Base-by-base conservation (phyloP, 2,329 filamentous ascomycete genomes). In the Aspergillus pseudonomiae region DNA sequence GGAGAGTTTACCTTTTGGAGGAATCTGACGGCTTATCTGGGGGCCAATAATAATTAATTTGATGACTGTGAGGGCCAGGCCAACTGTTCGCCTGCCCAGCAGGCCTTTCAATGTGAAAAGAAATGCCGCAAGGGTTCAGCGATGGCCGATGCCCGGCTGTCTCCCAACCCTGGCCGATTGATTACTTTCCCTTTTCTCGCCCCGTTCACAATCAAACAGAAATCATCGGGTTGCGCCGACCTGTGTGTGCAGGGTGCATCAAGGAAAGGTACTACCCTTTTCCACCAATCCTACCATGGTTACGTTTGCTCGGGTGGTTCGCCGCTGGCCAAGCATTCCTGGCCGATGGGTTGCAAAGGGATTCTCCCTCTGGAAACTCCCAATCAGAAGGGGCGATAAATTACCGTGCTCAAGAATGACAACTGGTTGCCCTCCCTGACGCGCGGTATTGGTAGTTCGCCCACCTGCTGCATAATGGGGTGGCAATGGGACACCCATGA, bases 401-500 rank as follows among this genome's bases (percentile, higher is more conserved):
- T 26, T 30, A 19, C 34, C 24, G 12, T 36, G 14, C 11, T 24
- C 32, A 39, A 28, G n/a, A 55, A 21, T 36, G 32, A 54, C 52
- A 34, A 36, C 30, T 36, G 52, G 30, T 54, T 54, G 30, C 30
- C 52, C 32, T 54, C 48, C 24, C 21, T 1, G 21, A 26, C 39
- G 54, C 48, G 54, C 41, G 36, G 48, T 26, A 41, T 46, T 61
- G 28, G 24, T 16, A 24, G 39, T 46, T 30, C 16, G 21, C 28
- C 24, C 21, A 36, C 24, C 48, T 6, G 36, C 19, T 14, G 11
- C 30, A 21, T 36, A 19, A 50, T 60, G 57, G 34, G 34, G 58
- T 65, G 57, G 61, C 63, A 65, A 61, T 64, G 41, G 39, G n/a
- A 61, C 45, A 55, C 19, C 32, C 52, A 16, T 36, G 19, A 55